phyloP scores from a whole-genome alignment of 306 rosid genomes.

The Gastrolobium villosum region DNA sequence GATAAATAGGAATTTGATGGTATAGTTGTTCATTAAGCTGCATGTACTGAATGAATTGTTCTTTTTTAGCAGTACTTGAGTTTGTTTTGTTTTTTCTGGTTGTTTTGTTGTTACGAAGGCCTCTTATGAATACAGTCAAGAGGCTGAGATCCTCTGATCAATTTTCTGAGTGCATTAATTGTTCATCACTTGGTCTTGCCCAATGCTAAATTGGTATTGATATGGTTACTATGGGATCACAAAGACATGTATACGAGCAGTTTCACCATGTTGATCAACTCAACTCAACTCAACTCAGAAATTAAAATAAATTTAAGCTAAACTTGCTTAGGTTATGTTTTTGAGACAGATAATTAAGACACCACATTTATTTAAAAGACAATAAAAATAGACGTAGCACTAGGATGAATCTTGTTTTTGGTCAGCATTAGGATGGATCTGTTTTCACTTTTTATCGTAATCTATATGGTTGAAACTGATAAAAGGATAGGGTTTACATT shows the following conservation, averaged over 20 bases:
- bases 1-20: constrained; percentile 19
- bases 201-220: not conserved
- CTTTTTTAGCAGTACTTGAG: not conserved
- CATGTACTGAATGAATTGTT: constrained; percentile 6
- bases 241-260: not conserved
- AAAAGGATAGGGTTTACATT: not conserved
- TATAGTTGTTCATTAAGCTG: not conserved
- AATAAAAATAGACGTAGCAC: no score
- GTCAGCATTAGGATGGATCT: not conserved
- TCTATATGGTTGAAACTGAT: not conserved
- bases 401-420: constrained; percentile 1
- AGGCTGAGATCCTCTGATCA: no score
- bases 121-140: not conserved
- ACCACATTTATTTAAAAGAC: no score
- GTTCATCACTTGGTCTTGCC: constrained; percentile 18
- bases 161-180: not conserved
- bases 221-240: constrained; percentile 2
- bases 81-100: not conserved
- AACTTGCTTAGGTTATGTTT: no score
- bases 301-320: no score
- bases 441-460: not conserved
- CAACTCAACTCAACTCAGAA: not conserved
- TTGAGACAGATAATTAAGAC: no score
- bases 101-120: not conserved
- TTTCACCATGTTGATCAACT: constrained; percentile 3